Evolutionary conservation across 805 yeast species (phyloP).

Genomic region (Starmerella vitae): DNA sequence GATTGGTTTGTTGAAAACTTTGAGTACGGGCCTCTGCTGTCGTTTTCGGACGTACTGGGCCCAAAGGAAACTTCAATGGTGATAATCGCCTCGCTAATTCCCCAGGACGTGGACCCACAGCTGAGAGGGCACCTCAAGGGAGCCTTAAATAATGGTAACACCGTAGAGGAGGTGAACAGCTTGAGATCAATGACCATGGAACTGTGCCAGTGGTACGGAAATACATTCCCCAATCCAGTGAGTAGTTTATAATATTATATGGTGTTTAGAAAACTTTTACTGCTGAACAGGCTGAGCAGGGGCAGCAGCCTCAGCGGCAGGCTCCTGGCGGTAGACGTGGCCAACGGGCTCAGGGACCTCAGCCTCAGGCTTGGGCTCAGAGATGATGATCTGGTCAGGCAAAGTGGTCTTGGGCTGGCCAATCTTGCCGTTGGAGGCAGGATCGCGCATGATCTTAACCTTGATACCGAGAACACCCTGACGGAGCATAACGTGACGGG

Average conservation of each 20-base stretch:
- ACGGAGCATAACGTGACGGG: conserved; percentile 98
- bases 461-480: conserved; percentile 99
- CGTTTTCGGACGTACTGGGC: conserved; percentile 47
- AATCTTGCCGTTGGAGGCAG: conserved; percentile 37
- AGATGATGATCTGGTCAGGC: conserved; percentile 88
- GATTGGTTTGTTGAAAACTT: conserved; percentile 59
- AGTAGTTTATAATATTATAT: conserved; percentile 36
- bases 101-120: conserved; percentile 89
- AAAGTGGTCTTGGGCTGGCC: conserved; percentile 41
- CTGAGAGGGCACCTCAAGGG: conserved; percentile 83
- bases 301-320: conserved; percentile 6
- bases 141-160: conserved; percentile 65
- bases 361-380: conserved; percentile 86
- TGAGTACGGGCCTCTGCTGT: conserved; percentile 66
- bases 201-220: conserved; percentile 62
- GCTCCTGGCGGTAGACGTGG: conserved; percentile 43
- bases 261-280: not conserved
- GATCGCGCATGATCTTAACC: conserved; percentile 99
- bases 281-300: conserved; percentile 11
- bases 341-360: conserved; percentile 53
- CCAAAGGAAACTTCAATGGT: conserved; percentile 65
- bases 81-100: conserved; percentile 66
- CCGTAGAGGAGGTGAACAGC: conserved; percentile 46
- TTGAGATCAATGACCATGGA: conserved; percentile 50
- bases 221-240: conserved; percentile 43